These are phyloP conservation scores for Globisporangium iwayamae DNA, from an alignment of 352 stramenopile genomes.

Conservation along the genomic window DNA sequence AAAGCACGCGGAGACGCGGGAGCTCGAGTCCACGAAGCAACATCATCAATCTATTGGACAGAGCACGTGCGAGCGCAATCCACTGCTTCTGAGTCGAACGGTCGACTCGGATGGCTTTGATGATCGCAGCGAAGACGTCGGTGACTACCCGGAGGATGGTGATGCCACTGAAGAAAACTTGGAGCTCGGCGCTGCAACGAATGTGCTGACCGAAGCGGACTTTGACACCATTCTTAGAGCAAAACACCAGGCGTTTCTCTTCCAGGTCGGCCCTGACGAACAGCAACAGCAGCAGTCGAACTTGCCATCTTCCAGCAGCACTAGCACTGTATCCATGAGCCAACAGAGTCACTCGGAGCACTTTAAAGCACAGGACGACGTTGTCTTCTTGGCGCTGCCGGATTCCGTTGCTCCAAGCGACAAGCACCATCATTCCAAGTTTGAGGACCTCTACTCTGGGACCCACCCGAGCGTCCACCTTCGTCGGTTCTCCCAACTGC, in stretches of 20 bases:
- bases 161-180: neutral
- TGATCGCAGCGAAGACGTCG: neutral
- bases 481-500: slow-evolving; percentile 19
- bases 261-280: slow-evolving; percentile 18
- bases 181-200: neutral
- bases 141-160: neutral
- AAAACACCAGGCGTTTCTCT: slow-evolving; percentile 21
- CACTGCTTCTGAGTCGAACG: neutral
- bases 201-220: slow-evolving; percentile 12
- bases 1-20: slow-evolving; percentile 2
- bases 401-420: neutral
- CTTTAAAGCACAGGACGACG: slow-evolving; percentile 3
- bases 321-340: neutral
- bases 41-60: neutral
- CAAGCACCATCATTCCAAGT: neutral
- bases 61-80: slow-evolving; percentile 4
- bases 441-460: neutral
- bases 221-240: slow-evolving; percentile 16
- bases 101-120: neutral
- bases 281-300: neutral
- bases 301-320: neutral
- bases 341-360: neutral
- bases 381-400: slow-evolving; percentile 37
- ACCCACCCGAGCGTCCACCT: neutral
- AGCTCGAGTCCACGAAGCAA: neutral